Conservation (phyloP, 2,329 filamentous ascomycete genomes). For the Fusarium temperatum region DNA sequence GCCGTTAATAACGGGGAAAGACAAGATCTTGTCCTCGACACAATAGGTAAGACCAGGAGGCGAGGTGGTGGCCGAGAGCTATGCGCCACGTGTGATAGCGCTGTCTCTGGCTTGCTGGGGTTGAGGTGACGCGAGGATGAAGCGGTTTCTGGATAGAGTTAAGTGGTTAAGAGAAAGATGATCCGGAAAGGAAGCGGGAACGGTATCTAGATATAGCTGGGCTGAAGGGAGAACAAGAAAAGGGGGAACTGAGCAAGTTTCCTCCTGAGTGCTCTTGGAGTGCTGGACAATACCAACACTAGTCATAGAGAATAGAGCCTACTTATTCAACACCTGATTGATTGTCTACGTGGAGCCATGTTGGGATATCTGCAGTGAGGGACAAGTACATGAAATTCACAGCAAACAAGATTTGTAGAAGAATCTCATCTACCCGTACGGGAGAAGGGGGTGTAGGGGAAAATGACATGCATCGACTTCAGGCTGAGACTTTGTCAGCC, state of each 20-base stretch:
- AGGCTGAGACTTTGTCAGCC: conserved; percentile 25
- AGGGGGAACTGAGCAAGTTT: conserved; percentile 1
- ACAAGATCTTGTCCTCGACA: conserved; percentile 24
- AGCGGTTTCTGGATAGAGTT: conserved; percentile 13
- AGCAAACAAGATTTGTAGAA: conserved; percentile 22
- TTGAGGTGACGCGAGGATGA: conserved; percentile 5
- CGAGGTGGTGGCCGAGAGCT: conserved; percentile 29
- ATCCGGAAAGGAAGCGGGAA: background rate
- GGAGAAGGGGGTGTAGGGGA: conserved; percentile 1
- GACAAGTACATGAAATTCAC: background rate
- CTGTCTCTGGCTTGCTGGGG: conserved; percentile 12
- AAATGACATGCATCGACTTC: conserved; percentile 31
- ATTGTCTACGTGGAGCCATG: conserved; percentile 14
- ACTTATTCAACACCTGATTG: conserved; percentile 23
- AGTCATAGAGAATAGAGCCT: background rate
- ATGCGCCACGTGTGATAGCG: conserved; percentile 28
- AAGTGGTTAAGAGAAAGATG: background rate
- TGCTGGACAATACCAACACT: conserved; percentile 17
- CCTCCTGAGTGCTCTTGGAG: background rate
- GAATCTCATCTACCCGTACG: conserved; percentile 14
- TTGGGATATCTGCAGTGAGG: conserved; percentile 7
- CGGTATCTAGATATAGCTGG: conserved; percentile 27
- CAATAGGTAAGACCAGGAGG: conserved; percentile 26
- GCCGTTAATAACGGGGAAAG: conserved; percentile 19
- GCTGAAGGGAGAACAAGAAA: background rate